These are phyloP conservation scores for Neurospora discreta DNA, from an alignment of 495 filamentous ascomycete species.

Conservation along the genomic window DNA sequence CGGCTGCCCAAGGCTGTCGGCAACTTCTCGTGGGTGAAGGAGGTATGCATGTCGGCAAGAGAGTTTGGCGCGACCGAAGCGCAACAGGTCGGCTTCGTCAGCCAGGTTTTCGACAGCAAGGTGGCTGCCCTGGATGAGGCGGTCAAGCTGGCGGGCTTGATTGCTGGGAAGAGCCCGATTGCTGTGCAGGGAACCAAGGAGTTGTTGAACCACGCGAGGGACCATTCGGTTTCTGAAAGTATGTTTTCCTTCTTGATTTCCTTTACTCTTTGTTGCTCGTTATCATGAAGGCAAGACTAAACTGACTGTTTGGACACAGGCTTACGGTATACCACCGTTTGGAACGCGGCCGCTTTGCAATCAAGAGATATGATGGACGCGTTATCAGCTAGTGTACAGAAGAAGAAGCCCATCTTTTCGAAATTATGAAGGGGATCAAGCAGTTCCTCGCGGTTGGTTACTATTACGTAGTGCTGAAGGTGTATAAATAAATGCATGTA, in stretches of 20 bases:
- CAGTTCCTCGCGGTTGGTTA: neutral
- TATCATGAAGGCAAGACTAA: neutral
- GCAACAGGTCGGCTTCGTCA: slow-evolving; percentile 71
- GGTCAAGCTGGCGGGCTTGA: slow-evolving; percentile 50
- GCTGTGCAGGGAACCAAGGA: slow-evolving; percentile 92
- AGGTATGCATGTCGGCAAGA: slow-evolving; percentile 70
- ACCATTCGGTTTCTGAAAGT: slow-evolving; percentile 69
- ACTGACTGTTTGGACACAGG: slow-evolving; percentile 29
- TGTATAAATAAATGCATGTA: neutral
- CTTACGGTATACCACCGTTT: slow-evolving; percentile 71
- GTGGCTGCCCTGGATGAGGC: slow-evolving; percentile 49
- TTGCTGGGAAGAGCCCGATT: slow-evolving; percentile 79
- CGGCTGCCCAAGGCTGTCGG: slow-evolving; percentile 80
- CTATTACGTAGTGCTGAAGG: neutral
- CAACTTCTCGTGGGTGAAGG: slow-evolving; percentile 77
- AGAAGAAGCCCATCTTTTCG: slow-evolving; percentile 71
- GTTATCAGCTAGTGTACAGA: slow-evolving; percentile 63
- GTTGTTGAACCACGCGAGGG: slow-evolving; percentile 75
- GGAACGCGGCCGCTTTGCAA: slow-evolving; percentile 80
- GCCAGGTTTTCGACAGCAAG: slow-evolving; percentile 58
- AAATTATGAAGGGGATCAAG: slow-evolving; percentile 50
- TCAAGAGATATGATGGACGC: slow-evolving; percentile 66
- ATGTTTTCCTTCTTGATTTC: slow-evolving; percentile 16
- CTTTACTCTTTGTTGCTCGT: neutral
- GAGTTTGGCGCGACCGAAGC: slow-evolving; percentile 74